These are phyloP conservation scores for Taiozyma sp. DNA, from an alignment of 1,139 yeast species.

Conservation along the genomic window DNA sequence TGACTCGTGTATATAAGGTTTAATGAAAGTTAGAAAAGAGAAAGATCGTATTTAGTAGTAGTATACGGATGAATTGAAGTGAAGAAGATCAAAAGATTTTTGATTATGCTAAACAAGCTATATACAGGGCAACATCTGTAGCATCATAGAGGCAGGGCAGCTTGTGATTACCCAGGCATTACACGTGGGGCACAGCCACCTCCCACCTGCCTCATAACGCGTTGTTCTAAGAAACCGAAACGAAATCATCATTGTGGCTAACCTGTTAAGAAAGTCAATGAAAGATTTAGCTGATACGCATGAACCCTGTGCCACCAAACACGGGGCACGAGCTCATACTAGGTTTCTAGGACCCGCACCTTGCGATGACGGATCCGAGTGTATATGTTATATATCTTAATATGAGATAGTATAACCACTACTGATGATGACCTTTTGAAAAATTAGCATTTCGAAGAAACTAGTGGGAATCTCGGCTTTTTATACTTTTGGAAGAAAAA, in stretches of 20 bases:
- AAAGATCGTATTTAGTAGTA: neutral
- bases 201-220: constrained; percentile 23
- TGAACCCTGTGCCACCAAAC: constrained; percentile 10
- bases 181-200: constrained; percentile 14
- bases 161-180: constrained; percentile 17
- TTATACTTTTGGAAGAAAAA: constrained; percentile 10
- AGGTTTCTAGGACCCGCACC: constrained; percentile 21
- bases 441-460: constrained; percentile 1
- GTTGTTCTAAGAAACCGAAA: constrained; percentile 27
- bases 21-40: neutral
- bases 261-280: constrained; percentile 28
- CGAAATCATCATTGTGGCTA: constrained; percentile 27
- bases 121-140: constrained; percentile 11
- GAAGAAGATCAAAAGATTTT: neutral
- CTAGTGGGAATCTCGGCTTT: constrained; percentile 9
- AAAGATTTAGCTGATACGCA: constrained; percentile 26
- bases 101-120: constrained; percentile 1
- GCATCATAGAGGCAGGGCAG: constrained; percentile 24
- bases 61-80: neutral
- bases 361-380: constrained; percentile 17
- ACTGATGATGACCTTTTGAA: constrained; percentile 44
- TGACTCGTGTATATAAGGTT: neutral
- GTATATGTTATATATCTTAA: constrained; percentile 43
- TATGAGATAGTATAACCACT: constrained; percentile 67
- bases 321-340: constrained; percentile 19